These are phyloP conservation scores for Durotheca rogersii DNA, from an alignment of 495 filamentous ascomycete genomes.

Conservation along the genomic window DNA sequence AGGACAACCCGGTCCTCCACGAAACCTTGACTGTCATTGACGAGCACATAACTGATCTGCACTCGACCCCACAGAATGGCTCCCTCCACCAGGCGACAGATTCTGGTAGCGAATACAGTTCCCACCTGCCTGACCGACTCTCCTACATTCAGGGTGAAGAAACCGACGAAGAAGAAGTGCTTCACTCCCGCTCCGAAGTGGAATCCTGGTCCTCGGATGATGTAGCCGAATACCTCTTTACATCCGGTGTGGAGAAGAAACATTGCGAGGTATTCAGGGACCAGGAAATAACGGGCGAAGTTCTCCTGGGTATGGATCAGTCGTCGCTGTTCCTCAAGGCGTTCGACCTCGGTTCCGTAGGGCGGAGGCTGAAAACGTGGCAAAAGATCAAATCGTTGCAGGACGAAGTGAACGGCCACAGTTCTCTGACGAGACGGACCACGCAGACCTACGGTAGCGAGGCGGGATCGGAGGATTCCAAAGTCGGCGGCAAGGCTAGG, in stretches of 20 bases:
- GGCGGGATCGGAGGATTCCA: constrained; percentile 50
- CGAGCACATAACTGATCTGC: constrained; percentile 95
- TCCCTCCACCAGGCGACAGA: constrained; percentile 63
- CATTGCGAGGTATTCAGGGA: constrained; percentile 94
- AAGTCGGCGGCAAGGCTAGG: constrained; percentile 35
- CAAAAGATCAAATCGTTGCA: constrained; percentile 88
- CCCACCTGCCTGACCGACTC: constrained; percentile 68
- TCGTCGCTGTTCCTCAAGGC: constrained; percentile 90
- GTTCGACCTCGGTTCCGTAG: constrained; percentile 90
- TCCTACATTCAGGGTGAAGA: constrained; percentile 91
- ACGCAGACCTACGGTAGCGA: constrained; percentile 57
- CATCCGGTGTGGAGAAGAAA: constrained; percentile 71
- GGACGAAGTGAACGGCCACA: constrained; percentile 65
- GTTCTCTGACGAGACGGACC: constrained; percentile 41
- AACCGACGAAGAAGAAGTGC: constrained; percentile 67
- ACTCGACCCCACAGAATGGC: constrained; percentile 61
- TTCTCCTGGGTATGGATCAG: constrained; percentile 92
- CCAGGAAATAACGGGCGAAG: constrained; percentile 93
- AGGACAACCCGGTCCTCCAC: constrained; percentile 83
- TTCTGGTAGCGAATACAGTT: constrained; percentile 88
- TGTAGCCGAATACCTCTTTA: constrained; percentile 83
- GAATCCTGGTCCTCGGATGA: constrained; percentile 72
- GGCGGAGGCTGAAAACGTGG: constrained; percentile 88
- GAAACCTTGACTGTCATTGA: constrained; percentile 97
- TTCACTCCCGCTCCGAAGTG: constrained; percentile 64